Percentiles rank a stretch among this genome's conserved stretches.
Conservation (phyloP, 257 asterid genomes). For the Capsicum baccatum region DNA sequence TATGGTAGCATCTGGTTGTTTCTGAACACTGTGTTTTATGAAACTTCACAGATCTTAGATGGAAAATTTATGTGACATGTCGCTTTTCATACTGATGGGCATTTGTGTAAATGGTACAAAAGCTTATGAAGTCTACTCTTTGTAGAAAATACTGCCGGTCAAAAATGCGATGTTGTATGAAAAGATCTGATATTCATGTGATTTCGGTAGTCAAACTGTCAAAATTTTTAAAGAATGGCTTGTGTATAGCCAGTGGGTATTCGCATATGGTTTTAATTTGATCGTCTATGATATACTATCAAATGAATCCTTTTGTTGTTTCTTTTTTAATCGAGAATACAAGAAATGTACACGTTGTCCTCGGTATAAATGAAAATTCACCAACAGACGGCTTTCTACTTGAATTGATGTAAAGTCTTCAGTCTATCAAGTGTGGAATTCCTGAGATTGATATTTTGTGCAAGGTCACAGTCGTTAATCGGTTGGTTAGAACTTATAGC, state of each 20-base stretch:
- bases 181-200: constrained; percentile 10
- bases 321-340: not conserved
- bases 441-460: constrained; percentile 9
- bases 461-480: not conserved
- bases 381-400: not conserved
- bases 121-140: not conserved
- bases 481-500: constrained; percentile 12
- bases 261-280: constrained; percentile 6
- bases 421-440: constrained; percentile 19
- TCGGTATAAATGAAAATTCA: not conserved
- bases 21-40: not conserved
- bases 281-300: constrained; percentile 12
- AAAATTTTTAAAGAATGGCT: not conserved
- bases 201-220: constrained; percentile 7
- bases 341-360: not conserved
- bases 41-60: constrained; percentile 7
- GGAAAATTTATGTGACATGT: not conserved
- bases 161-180: not conserved
- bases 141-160: not conserved
- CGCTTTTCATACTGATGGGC: not conserved
- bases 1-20: not conserved
- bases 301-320: not conserved
- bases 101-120: constrained; percentile 11
- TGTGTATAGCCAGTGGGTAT: not conserved
- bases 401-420: constrained; percentile 8